Evolutionary conservation across 208 protist genomes (phyloP).

Genomic region (Wallacemonas sp.): DNA sequence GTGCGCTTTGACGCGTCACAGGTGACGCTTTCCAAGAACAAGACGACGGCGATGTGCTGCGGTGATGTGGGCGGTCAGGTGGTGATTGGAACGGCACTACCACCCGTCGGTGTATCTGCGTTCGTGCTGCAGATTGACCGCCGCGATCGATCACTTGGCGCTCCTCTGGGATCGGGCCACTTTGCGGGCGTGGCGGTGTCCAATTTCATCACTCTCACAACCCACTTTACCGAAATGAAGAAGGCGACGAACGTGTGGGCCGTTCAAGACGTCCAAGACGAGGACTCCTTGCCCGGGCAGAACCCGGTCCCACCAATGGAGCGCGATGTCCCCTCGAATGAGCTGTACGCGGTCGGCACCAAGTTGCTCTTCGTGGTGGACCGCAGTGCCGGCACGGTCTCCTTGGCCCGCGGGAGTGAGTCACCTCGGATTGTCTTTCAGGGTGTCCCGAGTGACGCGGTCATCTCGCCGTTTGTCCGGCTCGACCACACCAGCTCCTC

Average conservation of each 20-base stretch:
- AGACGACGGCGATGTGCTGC: conserved; percentile 59
- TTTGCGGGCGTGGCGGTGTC: conserved; percentile 80
- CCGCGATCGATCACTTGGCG: conserved; percentile 45
- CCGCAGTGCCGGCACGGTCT: conserved; percentile 70
- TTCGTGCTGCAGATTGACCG: conserved; percentile 83
- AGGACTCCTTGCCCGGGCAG: conserved; percentile 82
- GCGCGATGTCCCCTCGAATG: conserved; percentile 24
- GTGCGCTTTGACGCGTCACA: conserved; percentile 46
- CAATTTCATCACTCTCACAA: conserved; percentile 47
- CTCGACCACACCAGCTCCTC: conserved; percentile 81
- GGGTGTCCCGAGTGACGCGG: conserved; percentile 56
- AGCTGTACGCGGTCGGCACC: conserved; percentile 69
- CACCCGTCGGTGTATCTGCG: conserved; percentile 54
- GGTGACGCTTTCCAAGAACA: conserved; percentile 60
- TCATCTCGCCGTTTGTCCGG: conserved; percentile 84
- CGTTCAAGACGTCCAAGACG: conserved; percentile 89
- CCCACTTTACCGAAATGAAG: conserved; percentile 65
- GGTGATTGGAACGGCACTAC: conserved; percentile 74
- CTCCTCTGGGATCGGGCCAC: conserved; percentile 80
- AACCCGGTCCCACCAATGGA: conserved; percentile 52
- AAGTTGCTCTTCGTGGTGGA: conserved; percentile 85
- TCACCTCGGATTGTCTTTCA: conserved; percentile 74
- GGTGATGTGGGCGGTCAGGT: conserved; percentile 63
- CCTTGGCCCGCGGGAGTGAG: conserved; percentile 74
- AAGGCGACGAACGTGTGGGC: conserved; percentile 61